A percentile compares a stretch with the other conserved stretches of the same genome.
Conservation (phyloP, 371 early-diverging fungal species). For the Lichtheimia hyalospora region DNA sequence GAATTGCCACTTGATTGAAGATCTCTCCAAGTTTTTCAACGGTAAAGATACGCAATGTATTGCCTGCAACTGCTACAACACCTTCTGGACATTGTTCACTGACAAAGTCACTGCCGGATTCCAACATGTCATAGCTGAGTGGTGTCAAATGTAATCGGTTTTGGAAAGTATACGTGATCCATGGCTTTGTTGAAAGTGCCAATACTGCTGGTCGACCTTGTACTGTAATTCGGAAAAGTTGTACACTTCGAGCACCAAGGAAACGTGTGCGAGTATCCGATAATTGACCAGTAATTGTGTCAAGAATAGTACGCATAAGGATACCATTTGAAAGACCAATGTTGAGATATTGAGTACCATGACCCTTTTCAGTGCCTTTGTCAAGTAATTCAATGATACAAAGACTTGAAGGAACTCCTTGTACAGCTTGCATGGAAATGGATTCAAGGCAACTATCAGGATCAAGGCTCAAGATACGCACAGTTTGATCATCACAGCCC, state of each 20-base stretch:
- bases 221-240: slow-evolving; percentile 68
- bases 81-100: slow-evolving; percentile 91
- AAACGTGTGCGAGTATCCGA: slow-evolving; percentile 88
- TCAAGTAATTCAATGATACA: slow-evolving; percentile 80
- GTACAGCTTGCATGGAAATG: slow-evolving; percentile 77
- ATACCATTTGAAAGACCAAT: slow-evolving; percentile 93
- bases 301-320: slow-evolving; percentile 84
- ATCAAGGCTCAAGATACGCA: slow-evolving; percentile 86
- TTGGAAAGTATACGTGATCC: slow-evolving; percentile 87
- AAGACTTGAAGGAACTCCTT: slow-evolving; percentile 56
- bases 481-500: slow-evolving; percentile 92
- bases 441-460: slow-evolving; percentile 78
- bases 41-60: slow-evolving; percentile 82
- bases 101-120: slow-evolving; percentile 83
- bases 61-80: slow-evolving; percentile 86
- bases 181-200: slow-evolving; percentile 86
- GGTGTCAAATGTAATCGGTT: slow-evolving; percentile 58
- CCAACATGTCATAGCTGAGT: slow-evolving; percentile 74
- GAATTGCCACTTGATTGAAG: slow-evolving; percentile 84
- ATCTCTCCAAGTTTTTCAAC: slow-evolving; percentile 82
- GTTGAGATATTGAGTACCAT: slow-evolving; percentile 78
- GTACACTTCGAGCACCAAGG: slow-evolving; percentile 85
- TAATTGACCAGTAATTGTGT: slow-evolving; percentile 80
- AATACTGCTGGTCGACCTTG: slow-evolving; percentile 76
- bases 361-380: slow-evolving; percentile 53